Percentiles rank a stretch among this genome's conserved stretches.
Conservation (phyloP, 2,329 filamentous ascomycete species). For the Aureobasidium subglaciale region DNA sequence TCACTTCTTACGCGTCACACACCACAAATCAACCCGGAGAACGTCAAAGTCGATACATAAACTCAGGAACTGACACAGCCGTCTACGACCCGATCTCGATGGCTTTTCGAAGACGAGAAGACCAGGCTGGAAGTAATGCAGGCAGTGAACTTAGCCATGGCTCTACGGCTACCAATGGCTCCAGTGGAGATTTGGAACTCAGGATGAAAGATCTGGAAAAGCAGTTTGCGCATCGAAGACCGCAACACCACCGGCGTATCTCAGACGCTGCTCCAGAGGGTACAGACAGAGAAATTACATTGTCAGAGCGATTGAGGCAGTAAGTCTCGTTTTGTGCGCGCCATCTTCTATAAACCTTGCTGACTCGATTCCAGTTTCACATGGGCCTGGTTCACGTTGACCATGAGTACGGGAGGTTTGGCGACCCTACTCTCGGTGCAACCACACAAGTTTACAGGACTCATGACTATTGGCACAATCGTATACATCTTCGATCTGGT, state of each 20-base stretch:
- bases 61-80: neutral
- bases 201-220: constrained; percentile 6
- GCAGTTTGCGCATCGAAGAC: neutral
- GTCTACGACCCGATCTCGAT: neutral
- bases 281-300: constrained; percentile 6
- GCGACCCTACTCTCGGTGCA: constrained; percentile 37
- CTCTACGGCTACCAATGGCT: neutral
- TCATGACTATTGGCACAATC: constrained; percentile 45
- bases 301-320: constrained; percentile 16
- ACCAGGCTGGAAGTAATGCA: neutral
- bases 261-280: neutral
- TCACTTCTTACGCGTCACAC: neutral
- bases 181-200: neutral
- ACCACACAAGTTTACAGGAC: constrained; percentile 41
- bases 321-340: constrained; percentile 4
- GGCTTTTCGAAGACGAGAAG: neutral
- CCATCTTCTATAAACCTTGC: constrained; percentile 16
- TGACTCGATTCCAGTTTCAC: constrained; percentile 4
- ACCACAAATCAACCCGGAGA: too few relatives aligned
- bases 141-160: neutral
- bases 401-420: constrained; percentile 44
- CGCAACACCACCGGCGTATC: neutral
- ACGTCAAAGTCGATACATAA: neutral
- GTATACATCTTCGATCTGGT: constrained; percentile 19
- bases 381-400: constrained; percentile 34